Evolutionary conservation across 2,329 filamentous ascomycete species (phyloP).

Genomic region (Neofusicoccum parvum): DNA sequence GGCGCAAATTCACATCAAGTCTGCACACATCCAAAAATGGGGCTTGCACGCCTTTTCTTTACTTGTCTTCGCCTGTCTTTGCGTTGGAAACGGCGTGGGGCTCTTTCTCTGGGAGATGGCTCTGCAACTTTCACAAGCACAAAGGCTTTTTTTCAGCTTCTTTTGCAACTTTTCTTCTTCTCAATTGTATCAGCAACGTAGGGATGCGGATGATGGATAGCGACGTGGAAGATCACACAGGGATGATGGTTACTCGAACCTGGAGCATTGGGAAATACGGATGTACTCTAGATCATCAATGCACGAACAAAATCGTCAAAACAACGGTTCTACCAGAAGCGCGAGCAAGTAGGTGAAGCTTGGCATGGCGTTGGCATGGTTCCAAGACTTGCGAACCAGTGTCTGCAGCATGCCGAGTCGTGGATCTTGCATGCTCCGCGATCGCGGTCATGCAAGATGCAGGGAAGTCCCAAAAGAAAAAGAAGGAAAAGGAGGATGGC

Average conservation of each 20-base stretch:
- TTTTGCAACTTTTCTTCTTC: background rate
- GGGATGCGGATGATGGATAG: slow-evolving; percentile 15
- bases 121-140: slow-evolving; percentile 4
- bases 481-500: slow-evolving; percentile 2
- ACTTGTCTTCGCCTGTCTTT: background rate
- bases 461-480: background rate
- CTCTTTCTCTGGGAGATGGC: slow-evolving; percentile 16
- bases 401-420: slow-evolving; percentile 1
- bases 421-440: slow-evolving; percentile 13
- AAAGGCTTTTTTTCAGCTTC: background rate
- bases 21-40: slow-evolving; percentile 1
- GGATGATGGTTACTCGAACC: background rate
- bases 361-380: background rate
- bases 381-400: background rate
- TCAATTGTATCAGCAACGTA: slow-evolving; percentile 16
- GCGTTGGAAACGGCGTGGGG: background rate
- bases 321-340: background rate
- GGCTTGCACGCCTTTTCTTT: background rate
- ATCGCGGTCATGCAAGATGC: slow-evolving; percentile 9
- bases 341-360: background rate
- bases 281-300: slow-evolving; percentile 16
- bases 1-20: slow-evolving; percentile 19
- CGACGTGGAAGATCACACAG: slow-evolving; percentile 6
- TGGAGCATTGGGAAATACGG: slow-evolving; percentile 12
- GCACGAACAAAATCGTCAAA: slow-evolving; percentile 4